Evolutionary conservation across 441 rosid species (phyloP), one percentile per base, ranked within the genome.

Genomic region (Cnidoscolus chayamansa): DNA sequence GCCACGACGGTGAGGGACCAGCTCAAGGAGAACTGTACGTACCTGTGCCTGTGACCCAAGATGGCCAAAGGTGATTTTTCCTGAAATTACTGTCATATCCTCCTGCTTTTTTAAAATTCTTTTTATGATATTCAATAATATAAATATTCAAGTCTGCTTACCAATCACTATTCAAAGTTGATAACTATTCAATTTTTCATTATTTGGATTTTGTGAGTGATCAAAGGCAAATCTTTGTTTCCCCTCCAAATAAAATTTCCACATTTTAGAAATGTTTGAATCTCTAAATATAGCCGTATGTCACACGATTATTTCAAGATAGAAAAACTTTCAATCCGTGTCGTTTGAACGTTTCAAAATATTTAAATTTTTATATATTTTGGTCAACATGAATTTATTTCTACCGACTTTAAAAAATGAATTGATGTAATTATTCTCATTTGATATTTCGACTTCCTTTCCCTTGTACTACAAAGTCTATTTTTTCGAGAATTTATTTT

Each of bases 371-470:
- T 49, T 50, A 3, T 1, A n/a, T 40, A 3, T 4, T 51, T 35
- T 1, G 4, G 49, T 58, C 37, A 6, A 19, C 19, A 55, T 40
- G 45, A 2, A 35, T 2, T 35, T 35, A 2, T 35, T 4, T 35
- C 37, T 4, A n/a, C 58, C 57, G 49, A 70, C 61, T 54, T 5
- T 58, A 10, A 32, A 20, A 60, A 62, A 53, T 51, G 37, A 62
- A 63, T 35, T 40, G 68, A n/a, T 61, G 65, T 47, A 60, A 40
- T 37, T 57, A 13, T 30, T 57, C 37, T 10, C 51, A 3, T 7
- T 37, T 0, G 76, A 45, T 72, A 47, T 72, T 72, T 72, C 65
- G 58, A 43, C 47, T n/a, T n/a, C 45, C 31, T n/a, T 50, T 30
- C 15, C 0, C 15, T 30, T 45, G 0, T n/a, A 16, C 20, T 69